A percentile compares a stretch with the other conserved stretches of the same genome.
These are phyloP conservation scores for bread wheat (Triticum aestivum) DNA, from an alignment of 176 grass and related monocot species.

Conservation along the genomic window IWGSC_CS_RefSeq_v2.1 NC_057802.1:73473090-73473589, in stretches of 20 bases:
- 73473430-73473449: not conserved
- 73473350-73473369: not conserved
- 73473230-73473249: not conserved
- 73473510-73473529: not conserved
- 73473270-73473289: not conserved
- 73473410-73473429: not conserved
- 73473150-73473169: not conserved
- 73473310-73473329: not conserved
- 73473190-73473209: constrained; percentile 19
- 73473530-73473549: not conserved
- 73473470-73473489: no score
- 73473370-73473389: not conserved
- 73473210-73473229: not conserved
- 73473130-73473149: not conserved
- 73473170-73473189: constrained; percentile 14
- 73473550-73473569: no score
- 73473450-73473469: not conserved
- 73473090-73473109: not conserved
- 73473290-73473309: not conserved
- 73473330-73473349: not conserved
- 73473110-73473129: not conserved
- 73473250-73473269: not conserved
- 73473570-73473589: no score
- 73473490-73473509: no score
- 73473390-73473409: not conserved